A percentile compares a stretch with the other conserved stretches of the same genome.
phyloP scores from a whole-genome alignment of 352 stramenopile genomes.

The Globisporangium paddicum region DNA sequence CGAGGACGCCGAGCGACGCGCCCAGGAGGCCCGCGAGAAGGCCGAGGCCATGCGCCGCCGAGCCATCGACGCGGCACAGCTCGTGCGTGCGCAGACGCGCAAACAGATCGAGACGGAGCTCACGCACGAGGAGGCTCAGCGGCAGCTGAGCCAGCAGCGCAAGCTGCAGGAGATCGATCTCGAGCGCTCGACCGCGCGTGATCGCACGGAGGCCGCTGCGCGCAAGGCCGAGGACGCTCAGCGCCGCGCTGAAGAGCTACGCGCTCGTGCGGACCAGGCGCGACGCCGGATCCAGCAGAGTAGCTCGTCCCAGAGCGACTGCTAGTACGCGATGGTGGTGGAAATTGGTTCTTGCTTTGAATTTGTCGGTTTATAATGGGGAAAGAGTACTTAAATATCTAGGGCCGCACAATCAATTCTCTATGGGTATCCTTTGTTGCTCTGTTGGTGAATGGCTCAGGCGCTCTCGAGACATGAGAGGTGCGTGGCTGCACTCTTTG shows the following conservation, averaged over 20 bases:
- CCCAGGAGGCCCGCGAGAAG: conserved; percentile 44
- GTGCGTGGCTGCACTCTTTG: conserved; percentile 18
- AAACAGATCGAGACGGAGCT: conserved; percentile 65
- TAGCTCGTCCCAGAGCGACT: background rate
- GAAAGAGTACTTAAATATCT: background rate
- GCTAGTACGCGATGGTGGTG: background rate
- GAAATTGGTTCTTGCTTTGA: background rate
- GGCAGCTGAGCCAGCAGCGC: conserved; percentile 31
- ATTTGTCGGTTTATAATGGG: background rate
- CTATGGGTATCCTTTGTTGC: too few species aligned
- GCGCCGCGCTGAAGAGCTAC: conserved; percentile 52
- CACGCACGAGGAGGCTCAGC: conserved; percentile 49
- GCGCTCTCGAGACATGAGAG: conserved; percentile 45
- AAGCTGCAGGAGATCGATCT: conserved; percentile 47
- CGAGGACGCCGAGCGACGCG: conserved; percentile 62
- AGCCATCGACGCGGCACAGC: conserved; percentile 59
- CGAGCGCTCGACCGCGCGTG: conserved; percentile 36
- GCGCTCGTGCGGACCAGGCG: conserved; percentile 44
- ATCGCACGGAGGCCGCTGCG: conserved; percentile 38
- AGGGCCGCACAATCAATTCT: too few species aligned
- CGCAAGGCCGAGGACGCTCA: conserved; percentile 50
- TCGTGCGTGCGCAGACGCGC: conserved; percentile 60
- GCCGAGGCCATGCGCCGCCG: conserved; percentile 59
- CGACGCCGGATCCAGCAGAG: conserved; percentile 22
- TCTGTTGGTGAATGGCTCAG: background rate